Base-by-base conservation (phyloP, 225 moss, liverwort and hornwort genomes). In the Physcomitrium patens region DNA sequence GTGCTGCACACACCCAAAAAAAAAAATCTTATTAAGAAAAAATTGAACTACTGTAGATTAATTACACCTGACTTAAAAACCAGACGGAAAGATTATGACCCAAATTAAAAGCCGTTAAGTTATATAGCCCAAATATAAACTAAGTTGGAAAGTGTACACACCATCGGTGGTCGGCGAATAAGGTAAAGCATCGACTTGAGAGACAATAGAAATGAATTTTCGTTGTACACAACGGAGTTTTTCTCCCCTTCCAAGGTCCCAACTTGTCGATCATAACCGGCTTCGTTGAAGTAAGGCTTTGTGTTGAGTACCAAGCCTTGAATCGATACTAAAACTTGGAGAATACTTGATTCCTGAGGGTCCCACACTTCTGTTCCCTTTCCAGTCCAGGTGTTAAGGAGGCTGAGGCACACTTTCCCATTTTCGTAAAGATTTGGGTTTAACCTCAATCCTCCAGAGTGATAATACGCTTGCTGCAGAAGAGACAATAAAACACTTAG, bases 401-500 rank as follows among this genome's bases (percentile, higher is more conserved):
- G 93, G 71, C 99, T 99, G 15, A 99, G 88, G 78, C 99, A 99
- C 63, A 99, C 99, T 82, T 92, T 95, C 68, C 99, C 99, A 67
- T 86, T 99, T 81, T 99, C 99, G 75, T 99, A 99, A 43, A 99
- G 89, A 87, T 99, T 99, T 47, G 99, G 99, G 79, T 99, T 99
- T 48, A 99, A 65, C 47, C 99, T 90, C 24, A 99, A 77, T 28
- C 99, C 99, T 77, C 99, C 99, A 19, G 99, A 99, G 78, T 93
- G 95, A 77, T 99, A 99, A 75, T 93, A 83, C 13, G 87, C 95
- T 76, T 89, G 85, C 96, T 96, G 90, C 76, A 79, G 61, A 67
- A 63, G 48, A 17, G 69, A 81, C 65, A 80, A 53, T 17, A 51
- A 60, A 81, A 66, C 66, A 69, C 31, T 50, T n/a, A 82, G 76